Conservation (phyloP, 768 basidiomycete species). For the Suillus alpinus region DNA sequence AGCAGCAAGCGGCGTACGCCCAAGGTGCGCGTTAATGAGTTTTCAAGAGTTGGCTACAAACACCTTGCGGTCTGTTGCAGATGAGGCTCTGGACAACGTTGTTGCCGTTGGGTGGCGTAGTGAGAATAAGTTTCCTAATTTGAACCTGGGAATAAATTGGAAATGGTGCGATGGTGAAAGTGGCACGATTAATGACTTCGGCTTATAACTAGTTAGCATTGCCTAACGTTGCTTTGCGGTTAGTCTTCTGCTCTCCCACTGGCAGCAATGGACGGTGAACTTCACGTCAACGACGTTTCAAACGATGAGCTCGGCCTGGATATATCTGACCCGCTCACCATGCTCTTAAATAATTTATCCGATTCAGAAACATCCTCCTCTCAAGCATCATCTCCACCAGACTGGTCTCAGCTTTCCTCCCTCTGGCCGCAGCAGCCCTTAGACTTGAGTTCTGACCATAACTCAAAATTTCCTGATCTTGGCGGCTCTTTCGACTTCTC, state of each 20-base stretch:
- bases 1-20: no score
- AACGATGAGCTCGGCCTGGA: constrained; percentile 35
- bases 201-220: not conserved
- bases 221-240: not conserved
- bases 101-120: not conserved
- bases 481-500: constrained; percentile 37
- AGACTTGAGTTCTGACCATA: constrained; percentile 5
- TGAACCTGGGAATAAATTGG: constrained; percentile 9
- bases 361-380: constrained; percentile 29
- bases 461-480: constrained; percentile 39
- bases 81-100: no score
- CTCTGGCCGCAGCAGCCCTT: constrained; percentile 39
- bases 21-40: no score
- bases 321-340: constrained; percentile 55
- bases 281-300: not conserved
- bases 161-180: constrained; percentile 24
- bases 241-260: not conserved
- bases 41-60: no score
- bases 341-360: constrained; percentile 49
- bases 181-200: constrained; percentile 19
- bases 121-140: constrained; percentile 25
- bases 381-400: constrained; percentile 34
- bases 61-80: no score
- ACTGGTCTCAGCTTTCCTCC: constrained; percentile 54
- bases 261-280: not conserved